phyloP scores from a whole-genome alignment of 192 early-diverging fungal species.

The Linnemannia zychae region DNA sequence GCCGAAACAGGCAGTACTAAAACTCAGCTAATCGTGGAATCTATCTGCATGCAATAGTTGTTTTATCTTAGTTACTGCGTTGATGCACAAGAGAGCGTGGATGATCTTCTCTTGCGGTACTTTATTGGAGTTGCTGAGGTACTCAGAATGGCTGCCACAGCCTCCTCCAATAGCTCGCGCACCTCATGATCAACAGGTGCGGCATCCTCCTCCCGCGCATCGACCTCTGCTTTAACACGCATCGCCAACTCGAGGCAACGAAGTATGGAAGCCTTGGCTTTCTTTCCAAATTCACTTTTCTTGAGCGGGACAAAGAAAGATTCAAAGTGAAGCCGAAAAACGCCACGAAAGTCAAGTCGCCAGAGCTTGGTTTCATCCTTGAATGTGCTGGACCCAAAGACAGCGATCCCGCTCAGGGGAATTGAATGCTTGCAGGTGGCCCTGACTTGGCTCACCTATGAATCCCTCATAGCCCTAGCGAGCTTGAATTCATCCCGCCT shows the following conservation, averaged over 20 bases:
- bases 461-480: constrained; percentile 22
- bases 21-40: too few relatives aligned
- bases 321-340: constrained; percentile 26
- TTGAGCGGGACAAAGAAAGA: constrained; percentile 11
- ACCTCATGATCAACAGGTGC: constrained; percentile 6
- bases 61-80: not conserved
- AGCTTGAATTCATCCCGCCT: constrained; percentile 15
- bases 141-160: not conserved
- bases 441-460: not conserved
- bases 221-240: constrained; percentile 4
- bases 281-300: constrained; percentile 8
- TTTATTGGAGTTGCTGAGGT: constrained; percentile 2
- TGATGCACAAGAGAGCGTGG: not conserved
- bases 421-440: constrained; percentile 10
- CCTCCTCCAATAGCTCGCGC: constrained; percentile 9
- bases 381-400: constrained; percentile 15
- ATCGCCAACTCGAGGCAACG: constrained; percentile 6
- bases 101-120: not conserved
- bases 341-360: constrained; percentile 13
- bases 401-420: constrained; percentile 5
- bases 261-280: not conserved
- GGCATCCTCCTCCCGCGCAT: not conserved
- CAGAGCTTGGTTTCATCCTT: constrained; percentile 24
- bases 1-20: too few relatives aligned
- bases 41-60: too few relatives aligned